A percentile compares a stretch with the other conserved stretches of the same genome.
These are phyloP conservation scores for Heliophila coronopifolia DNA, from an alignment of 441 rosid species.

Conservation along the genomic window DNA sequence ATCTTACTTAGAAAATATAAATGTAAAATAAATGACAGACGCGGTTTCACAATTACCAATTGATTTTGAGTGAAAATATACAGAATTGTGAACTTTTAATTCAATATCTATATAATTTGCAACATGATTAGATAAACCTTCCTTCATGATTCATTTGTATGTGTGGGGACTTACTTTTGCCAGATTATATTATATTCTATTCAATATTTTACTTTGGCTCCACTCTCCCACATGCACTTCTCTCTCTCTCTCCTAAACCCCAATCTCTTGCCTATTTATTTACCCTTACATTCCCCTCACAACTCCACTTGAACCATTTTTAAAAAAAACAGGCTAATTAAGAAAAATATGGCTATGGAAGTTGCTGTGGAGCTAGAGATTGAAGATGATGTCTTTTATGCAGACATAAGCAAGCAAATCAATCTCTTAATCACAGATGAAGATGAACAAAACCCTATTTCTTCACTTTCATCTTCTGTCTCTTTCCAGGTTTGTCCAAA, in stretches of 20 bases:
- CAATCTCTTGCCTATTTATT: conserved; percentile 24
- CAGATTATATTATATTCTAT: conserved; percentile 22
- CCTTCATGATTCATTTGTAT: conserved; percentile 25
- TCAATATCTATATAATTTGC: conserved; percentile 14
- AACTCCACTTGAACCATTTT: conserved; percentile 16
- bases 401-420: conserved; percentile 80
- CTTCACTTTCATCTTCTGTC: conserved; percentile 46
- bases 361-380: conserved; percentile 46
- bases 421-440: conserved; percentile 91
- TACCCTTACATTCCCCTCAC: conserved; percentile 23
- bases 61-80: too few relatives aligned
- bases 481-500: conserved; percentile 53
- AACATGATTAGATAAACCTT: conserved; percentile 27
- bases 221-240: conserved; percentile 31
- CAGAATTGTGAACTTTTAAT: conserved; percentile 20
- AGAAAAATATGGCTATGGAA: conserved; percentile 21
- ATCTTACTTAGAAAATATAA: too few relatives aligned
- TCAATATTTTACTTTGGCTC: conserved; percentile 16
- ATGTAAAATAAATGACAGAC: too few relatives aligned
- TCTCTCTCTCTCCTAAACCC: conserved; percentile 14
- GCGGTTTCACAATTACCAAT: too few relatives aligned
- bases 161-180: conserved; percentile 26
- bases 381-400: conserved; percentile 84
- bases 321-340: not conserved
- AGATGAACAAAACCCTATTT: conserved; percentile 46